phyloP scores from a whole-genome alignment of 768 basidiomycete species.

The Phylloporus scabripes region DNA sequence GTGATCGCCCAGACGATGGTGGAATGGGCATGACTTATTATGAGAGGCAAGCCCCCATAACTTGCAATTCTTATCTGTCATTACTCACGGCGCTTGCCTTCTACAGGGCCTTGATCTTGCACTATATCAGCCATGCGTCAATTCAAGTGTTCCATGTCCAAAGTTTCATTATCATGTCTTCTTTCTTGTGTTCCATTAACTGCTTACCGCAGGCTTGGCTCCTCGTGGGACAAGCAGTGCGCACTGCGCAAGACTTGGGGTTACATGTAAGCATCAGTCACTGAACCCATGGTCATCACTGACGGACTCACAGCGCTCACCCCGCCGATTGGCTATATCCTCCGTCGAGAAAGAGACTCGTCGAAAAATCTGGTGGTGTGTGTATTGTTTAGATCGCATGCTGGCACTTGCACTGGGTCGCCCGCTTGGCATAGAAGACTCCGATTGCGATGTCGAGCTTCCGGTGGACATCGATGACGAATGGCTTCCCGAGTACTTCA shows the following conservation, averaged over 20 bases:
- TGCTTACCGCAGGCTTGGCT: slow-evolving; percentile 95
- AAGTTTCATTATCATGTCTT: slow-evolving; percentile 82
- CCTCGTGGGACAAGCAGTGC: slow-evolving; percentile 83
- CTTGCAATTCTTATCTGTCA: neutral
- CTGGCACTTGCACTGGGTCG: slow-evolving; percentile 86
- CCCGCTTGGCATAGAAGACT: slow-evolving; percentile 83
- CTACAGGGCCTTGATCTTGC: slow-evolving; percentile 75
- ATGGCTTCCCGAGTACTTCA: slow-evolving; percentile 63
- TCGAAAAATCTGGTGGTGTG: slow-evolving; percentile 91
- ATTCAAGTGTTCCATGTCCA: slow-evolving; percentile 86
- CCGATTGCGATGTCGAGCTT: slow-evolving; percentile 85
- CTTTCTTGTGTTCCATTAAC: slow-evolving; percentile 89
- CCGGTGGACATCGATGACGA: slow-evolving; percentile 85
- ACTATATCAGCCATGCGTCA: slow-evolving; percentile 87
- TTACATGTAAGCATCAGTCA: slow-evolving; percentile 65
- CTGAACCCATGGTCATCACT: slow-evolving; percentile 9
- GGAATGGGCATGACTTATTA: slow-evolving; percentile 90
- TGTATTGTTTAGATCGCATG: slow-evolving; percentile 88
- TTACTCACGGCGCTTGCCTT: slow-evolving; percentile 1
- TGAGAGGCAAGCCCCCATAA: slow-evolving; percentile 56
- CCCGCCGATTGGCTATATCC: slow-evolving; percentile 62
- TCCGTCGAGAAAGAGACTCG: slow-evolving; percentile 85
- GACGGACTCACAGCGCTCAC: slow-evolving; percentile 58
- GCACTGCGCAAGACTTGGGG: slow-evolving; percentile 86
- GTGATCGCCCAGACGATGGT: slow-evolving; percentile 62